phyloP scores from a whole-genome alignment of 306 rosid species.

The Inga laurina region DNA sequence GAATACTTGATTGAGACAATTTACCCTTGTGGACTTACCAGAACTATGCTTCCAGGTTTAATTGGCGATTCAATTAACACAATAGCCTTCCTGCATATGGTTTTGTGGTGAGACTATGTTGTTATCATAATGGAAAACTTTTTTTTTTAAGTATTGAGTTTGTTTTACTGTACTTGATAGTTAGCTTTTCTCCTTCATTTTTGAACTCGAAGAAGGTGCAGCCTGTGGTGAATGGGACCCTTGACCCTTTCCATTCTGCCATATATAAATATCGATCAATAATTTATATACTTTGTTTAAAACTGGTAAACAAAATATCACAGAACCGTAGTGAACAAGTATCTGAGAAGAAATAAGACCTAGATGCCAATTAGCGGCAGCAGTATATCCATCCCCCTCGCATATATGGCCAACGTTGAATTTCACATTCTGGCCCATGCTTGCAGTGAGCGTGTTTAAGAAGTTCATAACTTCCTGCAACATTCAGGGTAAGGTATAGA shows the following conservation, averaged over 20 bases:
- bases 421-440: conserved; percentile 79
- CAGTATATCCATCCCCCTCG: conserved; percentile 56
- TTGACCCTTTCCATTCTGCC: conserved; percentile 67
- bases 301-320: background rate
- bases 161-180: conserved; percentile 45
- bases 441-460: conserved; percentile 49
- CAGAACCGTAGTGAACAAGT: background rate
- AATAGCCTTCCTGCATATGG: conserved; percentile 61
- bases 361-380: conserved; percentile 73
- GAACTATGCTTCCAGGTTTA: conserved; percentile 74
- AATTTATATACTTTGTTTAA: background rate
- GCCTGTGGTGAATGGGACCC: conserved; percentile 87
- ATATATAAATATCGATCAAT: conserved; percentile 10
- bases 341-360: conserved; percentile 45
- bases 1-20: background rate
- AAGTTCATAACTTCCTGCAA: conserved; percentile 69
- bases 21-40: conserved; percentile 51
- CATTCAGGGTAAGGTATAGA: conserved; percentile 7
- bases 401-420: conserved; percentile 51
- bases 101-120: conserved; percentile 30
- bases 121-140: background rate
- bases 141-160: background rate
- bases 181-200: conserved; percentile 40
- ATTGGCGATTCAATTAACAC: conserved; percentile 76
- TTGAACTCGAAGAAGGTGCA: conserved; percentile 73